Conservation (phyloP, 1,284 basidiomycete genomes). For the Cystobasidiaceae sp. region DNA sequence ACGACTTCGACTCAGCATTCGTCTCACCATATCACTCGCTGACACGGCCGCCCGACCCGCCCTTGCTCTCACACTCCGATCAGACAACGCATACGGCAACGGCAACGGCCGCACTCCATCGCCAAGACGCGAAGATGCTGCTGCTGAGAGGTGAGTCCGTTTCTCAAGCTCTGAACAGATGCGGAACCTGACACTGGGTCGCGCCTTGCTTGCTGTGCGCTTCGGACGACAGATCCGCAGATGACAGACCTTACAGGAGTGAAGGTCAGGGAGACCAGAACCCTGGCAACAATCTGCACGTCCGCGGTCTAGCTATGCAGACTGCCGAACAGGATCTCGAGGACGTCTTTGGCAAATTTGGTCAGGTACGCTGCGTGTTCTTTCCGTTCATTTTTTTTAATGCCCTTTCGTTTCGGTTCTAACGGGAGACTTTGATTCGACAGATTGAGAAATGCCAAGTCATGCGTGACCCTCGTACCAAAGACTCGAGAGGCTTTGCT, state of each 20-base stretch:
- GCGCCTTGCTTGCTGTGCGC: too few species aligned
- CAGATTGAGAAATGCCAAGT: constrained; percentile 68
- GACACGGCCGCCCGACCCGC: too few species aligned
- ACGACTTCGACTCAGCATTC: too few species aligned
- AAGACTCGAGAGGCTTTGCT: constrained; percentile 93
- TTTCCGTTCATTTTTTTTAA: background rate
- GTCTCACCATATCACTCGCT: too few species aligned
- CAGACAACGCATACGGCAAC: constrained; percentile 3
- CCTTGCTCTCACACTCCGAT: too few species aligned
- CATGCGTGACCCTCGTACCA: constrained; percentile 94
- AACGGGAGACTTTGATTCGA: background rate
- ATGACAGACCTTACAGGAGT: too few species aligned
- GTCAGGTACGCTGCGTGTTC: constrained; percentile 61
- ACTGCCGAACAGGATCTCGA: constrained; percentile 84
- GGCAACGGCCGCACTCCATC: constrained; percentile 20
- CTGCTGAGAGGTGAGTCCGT: background rate
- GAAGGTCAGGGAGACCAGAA: constrained; percentile 51
- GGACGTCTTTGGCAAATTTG: constrained; percentile 78
- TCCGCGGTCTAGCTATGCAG: constrained; percentile 73
- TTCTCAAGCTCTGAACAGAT: background rate
- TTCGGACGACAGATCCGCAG: too few species aligned
- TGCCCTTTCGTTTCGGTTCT: background rate
- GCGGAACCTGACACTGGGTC: background rate
- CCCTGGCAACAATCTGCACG: constrained; percentile 94
- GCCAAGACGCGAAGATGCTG: constrained; percentile 14